Conservation (phyloP, 331 rosid genomes). For the Malus hybrid region DNA sequence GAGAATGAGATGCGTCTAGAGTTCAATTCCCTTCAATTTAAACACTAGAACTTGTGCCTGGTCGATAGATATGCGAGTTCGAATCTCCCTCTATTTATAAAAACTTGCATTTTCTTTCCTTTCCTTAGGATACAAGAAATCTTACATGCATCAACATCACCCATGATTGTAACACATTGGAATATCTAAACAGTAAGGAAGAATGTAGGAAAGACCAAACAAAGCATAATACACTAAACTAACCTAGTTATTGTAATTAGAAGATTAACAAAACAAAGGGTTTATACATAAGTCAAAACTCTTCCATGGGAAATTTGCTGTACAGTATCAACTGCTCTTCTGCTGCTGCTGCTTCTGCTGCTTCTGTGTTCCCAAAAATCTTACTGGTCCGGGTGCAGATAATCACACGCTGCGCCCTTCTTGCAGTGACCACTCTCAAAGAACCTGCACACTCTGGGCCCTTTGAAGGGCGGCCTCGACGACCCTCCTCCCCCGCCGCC, state of each 20-base stretch:
- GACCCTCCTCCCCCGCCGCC: constrained; percentile 60
- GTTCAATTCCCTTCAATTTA: too few species aligned
- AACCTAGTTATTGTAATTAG: constrained; percentile 13
- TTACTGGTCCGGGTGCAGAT: constrained; percentile 50
- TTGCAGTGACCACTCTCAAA: constrained; percentile 83
- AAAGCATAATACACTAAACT: constrained; percentile 1
- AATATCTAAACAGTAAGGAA: too few species aligned
- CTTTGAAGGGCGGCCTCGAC: constrained; percentile 59
- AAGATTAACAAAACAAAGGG: not conserved
- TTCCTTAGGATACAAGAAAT: too few species aligned
- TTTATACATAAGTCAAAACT: constrained; percentile 34
- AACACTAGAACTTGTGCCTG: too few species aligned
- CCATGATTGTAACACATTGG: too few species aligned
- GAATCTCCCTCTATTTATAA: too few species aligned
- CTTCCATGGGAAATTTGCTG: constrained; percentile 39
- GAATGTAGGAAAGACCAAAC: too few species aligned
- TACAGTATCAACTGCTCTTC: constrained; percentile 59
- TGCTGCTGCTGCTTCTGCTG: not conserved
- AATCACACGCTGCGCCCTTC: constrained; percentile 83
- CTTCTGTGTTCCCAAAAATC: constrained; percentile 9
- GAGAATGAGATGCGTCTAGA: too few species aligned
- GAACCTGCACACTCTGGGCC: constrained; percentile 73
- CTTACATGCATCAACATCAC: too few species aligned
- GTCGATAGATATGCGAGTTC: too few species aligned
- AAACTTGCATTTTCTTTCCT: too few species aligned